Evolutionary conservation across 1,139 yeast species (phyloP).

Genomic region (Geotrichum siamense): DNA sequence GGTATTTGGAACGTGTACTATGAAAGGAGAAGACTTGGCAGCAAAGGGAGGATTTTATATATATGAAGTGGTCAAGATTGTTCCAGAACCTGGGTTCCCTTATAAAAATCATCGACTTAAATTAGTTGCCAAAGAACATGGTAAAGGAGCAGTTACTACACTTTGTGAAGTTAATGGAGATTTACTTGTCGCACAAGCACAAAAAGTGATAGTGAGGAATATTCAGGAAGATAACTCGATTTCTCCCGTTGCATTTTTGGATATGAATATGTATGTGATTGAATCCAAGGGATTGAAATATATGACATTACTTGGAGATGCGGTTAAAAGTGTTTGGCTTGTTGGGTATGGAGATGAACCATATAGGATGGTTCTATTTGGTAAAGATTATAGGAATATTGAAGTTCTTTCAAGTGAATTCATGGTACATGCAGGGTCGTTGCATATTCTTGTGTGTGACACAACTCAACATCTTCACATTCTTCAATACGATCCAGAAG

Average conservation of each 20-base stretch:
- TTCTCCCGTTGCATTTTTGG: slow-evolving; percentile 90
- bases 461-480: slow-evolving; percentile 62
- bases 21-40: slow-evolving; percentile 75
- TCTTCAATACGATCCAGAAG: slow-evolving; percentile 87
- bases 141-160: slow-evolving; percentile 79
- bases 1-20: slow-evolving; percentile 70
- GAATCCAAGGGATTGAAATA: slow-evolving; percentile 82
- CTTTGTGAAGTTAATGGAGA: slow-evolving; percentile 80
- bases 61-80: slow-evolving; percentile 71
- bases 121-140: slow-evolving; percentile 64
- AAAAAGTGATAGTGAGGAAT: slow-evolving; percentile 67
- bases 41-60: slow-evolving; percentile 75
- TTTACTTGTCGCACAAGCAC: slow-evolving; percentile 81
- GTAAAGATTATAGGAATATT: slow-evolving; percentile 61
- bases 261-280: slow-evolving; percentile 69
- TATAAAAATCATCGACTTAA: slow-evolving; percentile 77
- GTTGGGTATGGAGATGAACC: slow-evolving; percentile 93
- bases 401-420: slow-evolving; percentile 64
- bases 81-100: slow-evolving; percentile 85
- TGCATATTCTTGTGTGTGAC: slow-evolving; percentile 65
- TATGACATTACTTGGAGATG: slow-evolving; percentile 70
- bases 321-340: slow-evolving; percentile 70
- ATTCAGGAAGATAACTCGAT: slow-evolving; percentile 72
- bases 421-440: slow-evolving; percentile 59
- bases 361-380: slow-evolving; percentile 70